A percentile compares a stretch with the other conserved stretches of the same genome.
Conservation (phyloP, 1,284 basidiomycete genomes). For the Trichosporon ovoides region DNA sequence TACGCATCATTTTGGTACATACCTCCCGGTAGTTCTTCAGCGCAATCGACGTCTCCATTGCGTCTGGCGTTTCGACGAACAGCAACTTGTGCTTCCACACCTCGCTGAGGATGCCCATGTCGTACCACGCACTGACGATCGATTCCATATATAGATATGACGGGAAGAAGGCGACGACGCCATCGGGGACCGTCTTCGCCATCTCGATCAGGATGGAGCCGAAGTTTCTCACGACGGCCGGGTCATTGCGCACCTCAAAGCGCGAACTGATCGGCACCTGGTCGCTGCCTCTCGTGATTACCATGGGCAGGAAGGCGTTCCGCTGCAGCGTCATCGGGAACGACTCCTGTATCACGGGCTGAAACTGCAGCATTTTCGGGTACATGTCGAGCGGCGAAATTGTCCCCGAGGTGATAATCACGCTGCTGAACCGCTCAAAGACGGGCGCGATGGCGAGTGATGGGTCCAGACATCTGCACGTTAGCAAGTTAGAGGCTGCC, state of each 20-base stretch:
- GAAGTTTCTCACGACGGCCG: slow-evolving; percentile 97
- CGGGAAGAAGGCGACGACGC: slow-evolving; percentile 99
- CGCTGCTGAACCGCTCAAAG: slow-evolving; percentile 96
- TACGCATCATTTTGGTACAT: too few species aligned
- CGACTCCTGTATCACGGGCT: slow-evolving; percentile 92
- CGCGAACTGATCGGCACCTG: slow-evolving; percentile 99
- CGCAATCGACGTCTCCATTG: slow-evolving; percentile 97
- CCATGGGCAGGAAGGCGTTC: slow-evolving; percentile 95
- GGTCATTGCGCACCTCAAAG: slow-evolving; percentile 98
- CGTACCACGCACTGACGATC: slow-evolving; percentile 99
- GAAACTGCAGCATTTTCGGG: slow-evolving; percentile 98
- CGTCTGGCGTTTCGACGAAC: slow-evolving; percentile 98
- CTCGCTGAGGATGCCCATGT: slow-evolving; percentile 99
- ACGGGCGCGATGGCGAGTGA: slow-evolving; percentile 96
- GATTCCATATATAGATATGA: slow-evolving; percentile 99
- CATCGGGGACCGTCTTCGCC: slow-evolving; percentile 95
- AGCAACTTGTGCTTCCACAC: slow-evolving; percentile 99
- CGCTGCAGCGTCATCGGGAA: slow-evolving; percentile 97
- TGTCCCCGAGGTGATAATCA: slow-evolving; percentile 97
- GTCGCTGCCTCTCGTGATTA: slow-evolving; percentile 96
- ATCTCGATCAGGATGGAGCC: slow-evolving; percentile 98
- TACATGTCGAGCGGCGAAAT: slow-evolving; percentile 99
- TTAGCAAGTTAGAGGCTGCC: neutral
- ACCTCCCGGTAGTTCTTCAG: slow-evolving; percentile 95
- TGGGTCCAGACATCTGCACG: slow-evolving; percentile 82